A percentile compares a stretch with the other conserved stretches of the same genome.
Conservation (phyloP, 139 green algal genomes). For the Monoraphidium neglectum region DNA sequence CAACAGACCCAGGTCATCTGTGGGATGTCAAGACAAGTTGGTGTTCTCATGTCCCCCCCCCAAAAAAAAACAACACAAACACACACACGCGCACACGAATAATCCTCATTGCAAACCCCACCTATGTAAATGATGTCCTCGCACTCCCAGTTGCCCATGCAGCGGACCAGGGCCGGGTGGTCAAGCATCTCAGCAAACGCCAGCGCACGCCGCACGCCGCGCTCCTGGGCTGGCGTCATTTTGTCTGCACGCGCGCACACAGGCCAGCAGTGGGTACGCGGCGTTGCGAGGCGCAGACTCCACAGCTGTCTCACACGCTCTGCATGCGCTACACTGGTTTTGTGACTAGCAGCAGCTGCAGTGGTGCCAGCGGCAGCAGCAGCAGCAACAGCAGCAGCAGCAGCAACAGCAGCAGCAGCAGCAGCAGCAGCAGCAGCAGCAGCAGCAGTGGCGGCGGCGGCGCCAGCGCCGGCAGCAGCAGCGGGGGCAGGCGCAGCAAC, state of each 20-base stretch:
- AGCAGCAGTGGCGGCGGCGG: background rate
- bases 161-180: constrained; percentile 37
- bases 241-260: constrained; percentile 23
- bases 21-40: too few relatives aligned
- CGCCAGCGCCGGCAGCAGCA: background rate
- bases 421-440: background rate
- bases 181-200: constrained; percentile 36
- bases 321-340: background rate
- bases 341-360: background rate
- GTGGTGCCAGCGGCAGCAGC: background rate
- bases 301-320: too few relatives aligned
- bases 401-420: background rate
- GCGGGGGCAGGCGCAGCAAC: background rate
- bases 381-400: background rate
- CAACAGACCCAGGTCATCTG: too few relatives aligned
- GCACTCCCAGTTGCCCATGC: constrained; percentile 48
- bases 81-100: background rate
- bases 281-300: too few relatives aligned
- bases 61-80: background rate
- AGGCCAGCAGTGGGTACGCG: background rate
- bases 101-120: background rate
- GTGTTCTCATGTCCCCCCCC: too few relatives aligned
- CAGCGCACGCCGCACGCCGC: constrained; percentile 37
- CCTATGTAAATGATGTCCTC: constrained; percentile 43
- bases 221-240: constrained; percentile 38